Evolutionary conservation across 108 stramenopile species (phyloP), one percentile per base, ranked within the genome.

Genomic region (Discostella stelligeroides): DNA sequence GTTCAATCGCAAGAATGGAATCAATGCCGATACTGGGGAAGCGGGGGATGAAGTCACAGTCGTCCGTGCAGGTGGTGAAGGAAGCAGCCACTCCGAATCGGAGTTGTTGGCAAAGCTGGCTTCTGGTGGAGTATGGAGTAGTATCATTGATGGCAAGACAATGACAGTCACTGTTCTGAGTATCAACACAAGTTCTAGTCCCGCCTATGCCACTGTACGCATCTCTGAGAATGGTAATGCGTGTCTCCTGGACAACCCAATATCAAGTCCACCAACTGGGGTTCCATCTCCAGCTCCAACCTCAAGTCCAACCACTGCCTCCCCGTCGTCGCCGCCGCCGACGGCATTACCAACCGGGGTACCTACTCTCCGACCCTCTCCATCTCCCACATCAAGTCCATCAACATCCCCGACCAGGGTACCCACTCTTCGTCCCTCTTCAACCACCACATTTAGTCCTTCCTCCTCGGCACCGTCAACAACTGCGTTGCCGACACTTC

Each of bases 1-100:
- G 25, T 86, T 61, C 78, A 86, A 86, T 38, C 60, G 60, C 58
- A 39, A 74, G 14, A 65, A n/a, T 20, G 85, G 85, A 12, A 51
- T 82, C 61, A 83, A 86, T 57, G 11, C 24, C n/a, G 82, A 68
- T 14, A 84, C 81, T 20, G 13, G 39, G 9, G 81, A 84, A 17
- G 77, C 47, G 30, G 51, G 43, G 0, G 80, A 87, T 54, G 74
- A 83, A 57, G 81, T 87, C 13, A 68, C 17, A 14, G 42, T 75
- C 18, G 46, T 30, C 30, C 28, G 57, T 56, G 18, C 61, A 23
- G 66, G 63, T 49, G 45, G 11, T 13, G 72, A 73, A 28, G 78
- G 78, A 9, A 69, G 58, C 4, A 43, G 56, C 0, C 82, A 84
- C 58, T 45, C 67, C 12, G 47, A 62, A 9, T 88, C 87, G 6